phyloP scores from a whole-genome alignment of 2,329 filamentous ascomycete genomes.

The Calonectria pteridis region DNA sequence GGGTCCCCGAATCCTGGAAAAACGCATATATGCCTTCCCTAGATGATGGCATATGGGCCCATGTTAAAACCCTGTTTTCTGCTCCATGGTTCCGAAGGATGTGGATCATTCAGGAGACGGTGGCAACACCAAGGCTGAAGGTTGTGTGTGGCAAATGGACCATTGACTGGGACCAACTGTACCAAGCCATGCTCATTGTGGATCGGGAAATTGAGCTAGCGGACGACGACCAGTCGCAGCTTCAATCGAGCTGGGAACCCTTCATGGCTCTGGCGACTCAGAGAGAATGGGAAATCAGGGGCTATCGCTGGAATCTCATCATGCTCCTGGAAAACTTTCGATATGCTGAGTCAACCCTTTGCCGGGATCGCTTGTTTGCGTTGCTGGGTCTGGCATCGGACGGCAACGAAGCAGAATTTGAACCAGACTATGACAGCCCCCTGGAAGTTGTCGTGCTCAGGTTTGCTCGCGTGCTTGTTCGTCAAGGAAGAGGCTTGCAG shows the following conservation, averaged over 20 bases:
- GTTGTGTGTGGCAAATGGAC: neutral
- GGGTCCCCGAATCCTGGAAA: neutral
- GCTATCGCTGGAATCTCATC: no score
- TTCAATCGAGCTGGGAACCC: no score
- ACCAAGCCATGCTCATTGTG: neutral
- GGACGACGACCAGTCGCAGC: no score
- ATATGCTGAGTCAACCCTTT: no score
- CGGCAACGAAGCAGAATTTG: neutral
- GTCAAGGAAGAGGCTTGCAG: neutral
- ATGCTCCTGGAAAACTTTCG: no score
- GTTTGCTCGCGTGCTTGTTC: neutral
- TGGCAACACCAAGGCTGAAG: neutral
- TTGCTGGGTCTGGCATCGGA: neutral
- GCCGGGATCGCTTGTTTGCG: neutral
- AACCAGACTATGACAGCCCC: neutral
- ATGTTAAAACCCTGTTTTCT: neutral
- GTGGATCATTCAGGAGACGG: neutral
- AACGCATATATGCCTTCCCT: neutral
- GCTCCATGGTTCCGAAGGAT: neutral
- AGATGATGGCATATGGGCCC: neutral
- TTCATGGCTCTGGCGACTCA: no score
- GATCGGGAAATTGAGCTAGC: neutral
- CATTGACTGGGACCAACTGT: neutral
- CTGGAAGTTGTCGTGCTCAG: neutral
- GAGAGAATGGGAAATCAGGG: no score